Base-by-base conservation (phyloP, 2,329 filamentous ascomycete genomes). In the Cladosporium velox region DNA sequence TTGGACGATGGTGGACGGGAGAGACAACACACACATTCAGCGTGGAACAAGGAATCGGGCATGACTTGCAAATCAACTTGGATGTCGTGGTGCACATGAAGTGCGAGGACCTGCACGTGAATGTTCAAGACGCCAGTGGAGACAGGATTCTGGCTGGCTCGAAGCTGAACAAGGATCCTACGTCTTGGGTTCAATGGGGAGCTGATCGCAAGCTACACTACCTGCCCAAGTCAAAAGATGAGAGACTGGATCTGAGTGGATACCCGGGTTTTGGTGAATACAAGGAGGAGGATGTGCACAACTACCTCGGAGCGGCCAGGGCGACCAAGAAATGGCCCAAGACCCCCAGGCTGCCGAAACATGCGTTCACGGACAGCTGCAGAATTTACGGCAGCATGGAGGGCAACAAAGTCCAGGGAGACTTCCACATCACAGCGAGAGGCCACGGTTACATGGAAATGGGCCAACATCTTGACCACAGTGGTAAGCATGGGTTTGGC, bases 351-450 rank as follows among this genome's bases (percentile, higher is more conserved):
- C 74, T 95, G 65, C 69, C 72, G 1, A 80, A 81, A 62, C 79
- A 83, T 30, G 73, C 26, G 28, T 52, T 80, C 21, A 79, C 84
- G 18, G 91, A 97, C 77, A 90, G 91, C 68, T 99, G 95, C 78
- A 88, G 95, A 58, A 88, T 99, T 69, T 99, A 88, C 78, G 95
- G 95, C 38, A 96, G 88, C 73, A 79, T 99, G 77, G 91, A 96
- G 71, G 86, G 96, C 71, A 99, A 99, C 79, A 96, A 96, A 81
- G 95, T 99, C 54, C 94, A 97, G 79, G 95, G 94, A 4, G 94
- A 99, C 78, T 98, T 99, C 76, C 95, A 99, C 77, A 95, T 99
- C 74, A 99, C 95, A 1, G 95, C 95, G 3, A 83, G 93, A 68
- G 95, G 95, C 0, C 94, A 98, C 78, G 95, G 95, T n/a, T 99